phyloP scores from a whole-genome alignment of 176 grass and related monocot species.

The Musa acuminata region DNA sequence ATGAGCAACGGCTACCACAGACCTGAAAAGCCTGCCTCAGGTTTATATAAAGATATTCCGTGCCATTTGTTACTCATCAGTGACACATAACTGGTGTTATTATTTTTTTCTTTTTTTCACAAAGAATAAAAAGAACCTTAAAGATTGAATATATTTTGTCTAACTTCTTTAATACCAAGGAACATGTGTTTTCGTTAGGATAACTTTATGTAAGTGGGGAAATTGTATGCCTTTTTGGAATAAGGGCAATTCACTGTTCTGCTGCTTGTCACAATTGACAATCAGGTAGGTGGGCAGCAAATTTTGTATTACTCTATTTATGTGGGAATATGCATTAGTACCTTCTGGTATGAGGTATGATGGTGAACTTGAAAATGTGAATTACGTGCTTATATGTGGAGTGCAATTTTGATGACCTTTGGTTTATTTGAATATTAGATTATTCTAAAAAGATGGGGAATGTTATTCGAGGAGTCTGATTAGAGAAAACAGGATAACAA shows the following conservation, averaged over 20 bases:
- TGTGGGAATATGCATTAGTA: too few relatives aligned
- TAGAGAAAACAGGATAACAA: too few relatives aligned
- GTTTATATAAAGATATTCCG: background rate
- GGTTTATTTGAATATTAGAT: background rate
- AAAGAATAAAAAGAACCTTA: background rate
- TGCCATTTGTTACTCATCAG: background rate
- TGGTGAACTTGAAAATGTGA: background rate
- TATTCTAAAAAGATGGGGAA: too few relatives aligned
- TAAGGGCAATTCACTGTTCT: too few relatives aligned
- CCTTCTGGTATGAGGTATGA: too few relatives aligned
- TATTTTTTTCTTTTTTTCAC: background rate
- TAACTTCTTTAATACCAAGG: background rate
- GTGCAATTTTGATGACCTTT: background rate
- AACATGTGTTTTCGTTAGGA: background rate
- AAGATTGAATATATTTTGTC: background rate
- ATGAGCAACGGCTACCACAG: slow-evolving; percentile 1
- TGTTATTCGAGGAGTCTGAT: too few relatives aligned
- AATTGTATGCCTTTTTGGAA: too few relatives aligned
- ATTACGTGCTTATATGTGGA: background rate
- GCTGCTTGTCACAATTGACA: too few relatives aligned
- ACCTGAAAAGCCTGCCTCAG: background rate
- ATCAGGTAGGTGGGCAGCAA: too few relatives aligned
- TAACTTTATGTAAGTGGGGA: too few relatives aligned
- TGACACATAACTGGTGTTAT: background rate
- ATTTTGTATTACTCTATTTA: too few relatives aligned